phyloP scores from a whole-genome alignment of 257 asterid genomes.

The Fraxinus cuspidata region DNA sequence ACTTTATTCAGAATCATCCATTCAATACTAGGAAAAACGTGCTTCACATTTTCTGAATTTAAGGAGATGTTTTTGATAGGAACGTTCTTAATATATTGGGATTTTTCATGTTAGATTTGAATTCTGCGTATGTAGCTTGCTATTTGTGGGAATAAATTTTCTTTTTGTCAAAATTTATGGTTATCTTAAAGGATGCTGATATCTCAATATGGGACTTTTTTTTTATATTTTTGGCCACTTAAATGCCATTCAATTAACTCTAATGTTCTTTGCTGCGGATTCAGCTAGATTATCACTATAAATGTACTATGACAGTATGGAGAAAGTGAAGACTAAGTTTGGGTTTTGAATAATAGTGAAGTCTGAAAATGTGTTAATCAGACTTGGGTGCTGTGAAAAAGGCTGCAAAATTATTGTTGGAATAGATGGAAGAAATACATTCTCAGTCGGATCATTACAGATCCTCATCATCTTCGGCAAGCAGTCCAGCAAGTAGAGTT shows the following conservation, averaged over 20 bases:
- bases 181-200: slow-evolving; percentile 1
- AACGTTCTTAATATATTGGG: slow-evolving; percentile 11
- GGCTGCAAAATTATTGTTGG: slow-evolving; percentile 15
- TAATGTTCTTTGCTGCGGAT: slow-evolving; percentile 28
- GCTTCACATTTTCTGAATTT: slow-evolving; percentile 15
- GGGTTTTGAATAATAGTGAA: slow-evolving; percentile 16
- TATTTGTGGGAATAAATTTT: slow-evolving; percentile 10
- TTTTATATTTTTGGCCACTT: slow-evolving; percentile 13
- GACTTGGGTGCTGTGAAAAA: slow-evolving; percentile 17
- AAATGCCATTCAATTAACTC: slow-evolving; percentile 1
- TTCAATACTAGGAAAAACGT: slow-evolving; percentile 3
- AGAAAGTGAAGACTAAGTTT: slow-evolving; percentile 19
- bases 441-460: slow-evolving; percentile 90
- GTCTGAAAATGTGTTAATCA: background rate
- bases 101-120: slow-evolving; percentile 4
- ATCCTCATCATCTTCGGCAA: slow-evolving; percentile 94
- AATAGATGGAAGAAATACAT: slow-evolving; percentile 91
- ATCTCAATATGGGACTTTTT: background rate
- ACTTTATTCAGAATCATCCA: slow-evolving; percentile 17
- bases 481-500: slow-evolving; percentile 91
- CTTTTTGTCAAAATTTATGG: background rate
- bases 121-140: background rate
- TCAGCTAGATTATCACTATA: slow-evolving; percentile 21
- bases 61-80: slow-evolving; percentile 10
- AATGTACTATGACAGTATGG: slow-evolving; percentile 5